Evolutionary conservation across 2,329 filamentous ascomycete species (phyloP), one percentile per base, ranked within the genome.

Genomic region (Metarhizium rileyi): DNA sequence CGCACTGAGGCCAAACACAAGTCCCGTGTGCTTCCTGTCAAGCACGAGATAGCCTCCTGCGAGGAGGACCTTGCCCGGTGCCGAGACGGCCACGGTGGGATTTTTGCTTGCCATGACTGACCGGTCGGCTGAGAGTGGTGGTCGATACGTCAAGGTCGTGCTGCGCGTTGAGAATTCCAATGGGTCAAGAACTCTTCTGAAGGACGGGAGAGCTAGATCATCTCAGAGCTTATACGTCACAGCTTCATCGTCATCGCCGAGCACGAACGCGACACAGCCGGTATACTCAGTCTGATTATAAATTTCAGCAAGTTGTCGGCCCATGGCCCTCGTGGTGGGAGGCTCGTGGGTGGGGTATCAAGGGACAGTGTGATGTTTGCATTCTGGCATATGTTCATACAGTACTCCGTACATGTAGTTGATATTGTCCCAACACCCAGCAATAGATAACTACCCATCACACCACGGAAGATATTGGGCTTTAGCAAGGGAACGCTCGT

Each of bases 21-120:
- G 70, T 26, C 84, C 91, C 3, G 86, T 93, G 68, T 96, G 90
- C 53, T 78, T 74, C 53, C 87, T 82, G 71, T 97, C 91, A 43
- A 98, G 83, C 22, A 96, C 91, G 43, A 97, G 82, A 69, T 97
- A 98, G 53, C 93, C 93, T 55, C 93, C 93, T 4, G 91, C 89
- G 48, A 97, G 79, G 56, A 98, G 80, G 53, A 98, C 93, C 73
- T 98, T 98, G 59, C 93, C 93, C 18, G 93, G 93, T 22, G 93
- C 91, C 55, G 93, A 97, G 56, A 95, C 80, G 62, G 83, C 84
- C 44, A 69, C 60, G 45, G 71, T 70, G 53, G 66, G 64, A 60
- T 66, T 62, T 18, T 33, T 23, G 20, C 28, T 18, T 20, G 40
- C n/a, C 50, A 50, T 49, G 33, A 18, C 27, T 9, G 25, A 23